Percentiles rank a stretch among this genome's conserved stretches.
Evolutionary conservation across 345 rosid species (phyloP).

Genomic region (Sonneratia alba): DNA sequence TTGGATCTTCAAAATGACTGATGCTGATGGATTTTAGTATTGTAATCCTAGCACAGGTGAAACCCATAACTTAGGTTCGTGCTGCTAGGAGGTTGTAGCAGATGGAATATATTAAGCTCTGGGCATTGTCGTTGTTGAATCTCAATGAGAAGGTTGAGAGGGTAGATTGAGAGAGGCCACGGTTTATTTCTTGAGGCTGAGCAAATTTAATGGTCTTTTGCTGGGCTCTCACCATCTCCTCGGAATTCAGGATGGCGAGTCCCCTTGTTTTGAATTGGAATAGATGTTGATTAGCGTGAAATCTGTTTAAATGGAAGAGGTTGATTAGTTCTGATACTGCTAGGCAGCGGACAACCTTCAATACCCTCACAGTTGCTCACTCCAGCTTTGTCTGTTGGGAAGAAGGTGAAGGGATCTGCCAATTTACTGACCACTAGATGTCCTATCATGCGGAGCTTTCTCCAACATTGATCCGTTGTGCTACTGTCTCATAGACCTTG

Average conservation of each 20-base stretch:
- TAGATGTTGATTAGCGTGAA: not conserved
- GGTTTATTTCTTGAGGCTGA: not conserved
- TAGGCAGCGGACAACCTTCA: not conserved
- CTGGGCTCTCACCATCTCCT: not conserved
- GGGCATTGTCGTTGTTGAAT: not conserved
- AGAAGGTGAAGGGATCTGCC: not conserved
- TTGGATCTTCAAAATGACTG: not conserved
- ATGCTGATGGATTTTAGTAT: not conserved
- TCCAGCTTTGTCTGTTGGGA: not conserved
- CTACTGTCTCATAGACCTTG: not conserved
- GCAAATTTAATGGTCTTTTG: not conserved
- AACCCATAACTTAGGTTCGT: constrained; percentile 1
- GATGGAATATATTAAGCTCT: not conserved
- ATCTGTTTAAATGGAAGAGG: not conserved
- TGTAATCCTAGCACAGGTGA: constrained; percentile 8
- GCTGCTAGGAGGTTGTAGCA: not conserved
- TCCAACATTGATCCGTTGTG: not conserved
- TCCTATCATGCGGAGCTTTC: not conserved
- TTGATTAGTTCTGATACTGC: not conserved
- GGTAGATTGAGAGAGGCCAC: not conserved
- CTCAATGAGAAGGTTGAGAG: not conserved
- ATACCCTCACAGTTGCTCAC: not conserved
- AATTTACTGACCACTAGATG: not conserved
- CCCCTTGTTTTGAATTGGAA: not conserved
- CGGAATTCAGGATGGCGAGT: too few relatives aligned